Conservation (phyloP, 2,329 filamentous ascomycete genomes). For the Penicillium sp. region DNA sequence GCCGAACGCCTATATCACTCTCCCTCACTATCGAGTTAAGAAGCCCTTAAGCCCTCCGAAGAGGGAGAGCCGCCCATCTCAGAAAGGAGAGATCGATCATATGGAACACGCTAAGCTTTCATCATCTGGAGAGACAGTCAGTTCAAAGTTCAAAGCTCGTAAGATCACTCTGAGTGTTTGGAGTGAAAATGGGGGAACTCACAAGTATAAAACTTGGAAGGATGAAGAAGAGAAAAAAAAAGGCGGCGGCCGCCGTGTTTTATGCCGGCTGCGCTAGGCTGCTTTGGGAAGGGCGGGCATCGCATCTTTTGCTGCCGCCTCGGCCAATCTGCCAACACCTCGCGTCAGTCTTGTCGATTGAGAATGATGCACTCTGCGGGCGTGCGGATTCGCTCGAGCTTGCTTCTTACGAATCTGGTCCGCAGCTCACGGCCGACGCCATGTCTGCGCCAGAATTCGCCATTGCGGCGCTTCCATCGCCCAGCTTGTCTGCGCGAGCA, state of each 20-base stretch:
- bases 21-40: conserved; percentile 66
- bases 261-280: conserved; percentile 32
- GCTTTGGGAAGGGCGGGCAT: conserved; percentile 25
- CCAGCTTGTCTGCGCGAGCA: conserved; percentile 28
- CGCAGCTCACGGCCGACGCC: conserved; percentile 21
- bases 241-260: conserved; percentile 25
- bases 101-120: conserved; percentile 97
- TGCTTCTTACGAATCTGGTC: conserved; percentile 44
- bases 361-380: conserved; percentile 29
- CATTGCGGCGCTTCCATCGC: conserved; percentile 28
- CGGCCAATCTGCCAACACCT: neutral
- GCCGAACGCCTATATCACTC: conserved; percentile 99
- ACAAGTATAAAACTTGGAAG: conserved; percentile 99
- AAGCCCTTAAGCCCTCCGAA: conserved; percentile 88
- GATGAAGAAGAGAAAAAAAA: conserved; percentile 71
- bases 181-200: conserved; percentile 50
- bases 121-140: conserved; percentile 74
- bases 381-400: conserved; percentile 37
- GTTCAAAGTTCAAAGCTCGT: conserved; percentile 28
- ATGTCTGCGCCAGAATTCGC: conserved; percentile 9
- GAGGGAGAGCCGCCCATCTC: conserved; percentile 74
- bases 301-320: conserved; percentile 20
- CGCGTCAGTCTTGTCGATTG: neutral
- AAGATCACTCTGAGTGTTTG: neutral
- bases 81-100: conserved; percentile 74